Evolutionary conservation across 2,329 filamentous ascomycete genomes (phyloP).

Genomic region (Fusarium sp.): DNA sequence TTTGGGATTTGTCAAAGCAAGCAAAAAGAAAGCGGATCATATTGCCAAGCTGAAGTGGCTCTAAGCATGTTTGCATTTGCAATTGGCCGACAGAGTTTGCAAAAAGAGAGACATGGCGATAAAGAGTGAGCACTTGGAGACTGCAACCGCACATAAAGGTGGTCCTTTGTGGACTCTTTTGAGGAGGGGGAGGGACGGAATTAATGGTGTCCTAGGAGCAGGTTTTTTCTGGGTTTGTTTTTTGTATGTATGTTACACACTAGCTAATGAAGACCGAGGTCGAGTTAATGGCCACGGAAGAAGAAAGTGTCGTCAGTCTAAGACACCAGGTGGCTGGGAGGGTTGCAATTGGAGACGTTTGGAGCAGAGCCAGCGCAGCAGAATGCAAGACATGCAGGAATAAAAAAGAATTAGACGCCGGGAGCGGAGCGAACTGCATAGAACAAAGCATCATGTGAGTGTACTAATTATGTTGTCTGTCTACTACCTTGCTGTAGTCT

Average conservation of each 20-base stretch:
- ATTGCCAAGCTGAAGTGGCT: constrained; percentile 90
- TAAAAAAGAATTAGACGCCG: constrained; percentile 34
- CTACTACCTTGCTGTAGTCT: neutral
- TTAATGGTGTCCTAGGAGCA: constrained; percentile 14
- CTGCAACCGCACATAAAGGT: constrained; percentile 8
- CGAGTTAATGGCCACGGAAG: constrained; percentile 11
- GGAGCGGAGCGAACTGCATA: constrained; percentile 37
- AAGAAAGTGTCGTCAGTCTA: constrained; percentile 36
- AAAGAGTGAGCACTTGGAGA: constrained; percentile 2
- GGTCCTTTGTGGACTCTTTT: constrained; percentile 11
- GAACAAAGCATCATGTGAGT: constrained; percentile 44
- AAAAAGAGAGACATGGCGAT: constrained; percentile 27
- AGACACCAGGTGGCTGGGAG: constrained; percentile 43
- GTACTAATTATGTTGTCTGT: neutral
- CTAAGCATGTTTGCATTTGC: constrained; percentile 44
- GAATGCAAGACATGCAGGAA: constrained; percentile 39
- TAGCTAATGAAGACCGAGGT: constrained; percentile 2
- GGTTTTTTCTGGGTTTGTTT: neutral
- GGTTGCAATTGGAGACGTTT: constrained; percentile 14
- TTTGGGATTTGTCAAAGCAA: constrained; percentile 88
- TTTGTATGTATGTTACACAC: no score
- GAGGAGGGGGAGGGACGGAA: constrained; percentile 11
- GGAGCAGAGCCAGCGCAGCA: constrained; percentile 38
- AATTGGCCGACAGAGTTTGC: constrained; percentile 18
- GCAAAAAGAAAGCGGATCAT: constrained; percentile 92